Percentiles rank a stretch among this genome's conserved stretches.
Evolutionary conservation across 2,329 filamentous ascomycete species (phyloP).

Genomic region (Aspergillus pseudonomiae): DNA sequence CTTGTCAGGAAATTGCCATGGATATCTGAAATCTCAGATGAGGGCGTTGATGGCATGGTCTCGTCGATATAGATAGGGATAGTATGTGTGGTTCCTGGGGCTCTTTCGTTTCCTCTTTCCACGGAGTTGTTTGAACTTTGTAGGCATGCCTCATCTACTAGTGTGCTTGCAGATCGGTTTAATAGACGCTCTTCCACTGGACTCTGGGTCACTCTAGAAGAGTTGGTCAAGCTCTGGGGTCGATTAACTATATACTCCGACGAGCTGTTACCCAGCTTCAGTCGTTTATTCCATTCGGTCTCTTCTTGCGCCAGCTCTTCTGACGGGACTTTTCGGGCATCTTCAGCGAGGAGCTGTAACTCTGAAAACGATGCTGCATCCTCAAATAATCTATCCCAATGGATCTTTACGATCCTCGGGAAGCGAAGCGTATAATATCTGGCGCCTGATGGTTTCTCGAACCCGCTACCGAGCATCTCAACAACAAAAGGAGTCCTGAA

Average conservation of each 20-base stretch:
- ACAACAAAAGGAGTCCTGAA: constrained; percentile 76
- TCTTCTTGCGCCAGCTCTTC: constrained; percentile 64
- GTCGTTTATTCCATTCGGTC: constrained; percentile 60
- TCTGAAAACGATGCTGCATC: constrained; percentile 72
- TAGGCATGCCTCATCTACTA: not conserved
- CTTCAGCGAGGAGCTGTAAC: constrained; percentile 67
- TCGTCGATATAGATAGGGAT: constrained; percentile 29
- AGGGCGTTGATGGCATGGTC: not conserved
- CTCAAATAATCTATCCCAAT: constrained; percentile 70
- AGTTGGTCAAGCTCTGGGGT: constrained; percentile 28
- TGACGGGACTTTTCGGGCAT: constrained; percentile 54
- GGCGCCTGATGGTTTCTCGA: constrained; percentile 70
- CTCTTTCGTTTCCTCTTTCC: not conserved
- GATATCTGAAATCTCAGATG: not conserved
- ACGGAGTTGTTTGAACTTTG: not conserved
- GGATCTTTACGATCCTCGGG: constrained; percentile 74
- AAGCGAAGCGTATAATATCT: constrained; percentile 77
- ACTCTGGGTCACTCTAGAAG: constrained; percentile 10
- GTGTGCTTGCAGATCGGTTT: not conserved
- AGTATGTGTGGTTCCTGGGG: not conserved
- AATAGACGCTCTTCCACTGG: not conserved
- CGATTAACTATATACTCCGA: constrained; percentile 28
- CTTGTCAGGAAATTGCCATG: constrained; percentile 18
- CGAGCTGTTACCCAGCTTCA: constrained; percentile 57
- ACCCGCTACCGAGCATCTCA: constrained; percentile 78